Evolutionary conservation across 768 basidiomycete genomes (phyloP).

Genomic region (Antrodiella citrinella): DNA sequence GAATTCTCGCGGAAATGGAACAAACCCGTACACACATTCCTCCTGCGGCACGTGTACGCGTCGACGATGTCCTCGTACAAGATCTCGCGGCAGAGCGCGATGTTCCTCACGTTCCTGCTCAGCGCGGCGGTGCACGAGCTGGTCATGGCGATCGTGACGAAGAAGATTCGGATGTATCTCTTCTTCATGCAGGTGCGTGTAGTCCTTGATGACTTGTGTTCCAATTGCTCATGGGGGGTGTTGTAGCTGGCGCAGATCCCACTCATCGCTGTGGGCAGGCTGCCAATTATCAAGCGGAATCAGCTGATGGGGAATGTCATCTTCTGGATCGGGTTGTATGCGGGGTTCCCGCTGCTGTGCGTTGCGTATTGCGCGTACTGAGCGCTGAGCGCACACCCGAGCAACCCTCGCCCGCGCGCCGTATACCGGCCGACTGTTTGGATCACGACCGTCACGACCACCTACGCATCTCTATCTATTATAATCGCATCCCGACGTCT

Average conservation of each 20-base stretch:
- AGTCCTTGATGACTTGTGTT: neutral
- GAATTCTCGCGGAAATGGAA: constrained; percentile 99
- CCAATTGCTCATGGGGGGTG: neutral
- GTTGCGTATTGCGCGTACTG: constrained; percentile 62
- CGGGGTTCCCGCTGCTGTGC: constrained; percentile 89
- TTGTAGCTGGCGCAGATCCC: constrained; percentile 82
- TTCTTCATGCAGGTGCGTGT: constrained; percentile 60
- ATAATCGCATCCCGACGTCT: too few species aligned
- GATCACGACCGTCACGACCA: too few species aligned
- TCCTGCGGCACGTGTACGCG: constrained; percentile 92
- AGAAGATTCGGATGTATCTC: constrained; percentile 86
- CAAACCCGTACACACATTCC: constrained; percentile 89
- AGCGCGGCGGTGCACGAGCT: constrained; percentile 89
- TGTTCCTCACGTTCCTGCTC: constrained; percentile 87
- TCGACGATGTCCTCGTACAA: constrained; percentile 74
- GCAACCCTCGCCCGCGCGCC: too few species aligned
- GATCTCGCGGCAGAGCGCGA: constrained; percentile 71
- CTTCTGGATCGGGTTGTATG: constrained; percentile 91
- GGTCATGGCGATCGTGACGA: constrained; percentile 92
- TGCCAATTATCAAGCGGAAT: constrained; percentile 73
- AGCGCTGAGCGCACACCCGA: too few species aligned
- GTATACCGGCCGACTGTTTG: too few species aligned
- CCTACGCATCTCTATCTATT: too few species aligned
- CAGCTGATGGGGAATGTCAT: constrained; percentile 76
- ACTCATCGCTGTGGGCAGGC: constrained; percentile 72